These are phyloP conservation scores for Botrytis tulipae DNA, from an alignment of 2,329 filamentous ascomycete genomes.

Conservation along the genomic window DNA sequence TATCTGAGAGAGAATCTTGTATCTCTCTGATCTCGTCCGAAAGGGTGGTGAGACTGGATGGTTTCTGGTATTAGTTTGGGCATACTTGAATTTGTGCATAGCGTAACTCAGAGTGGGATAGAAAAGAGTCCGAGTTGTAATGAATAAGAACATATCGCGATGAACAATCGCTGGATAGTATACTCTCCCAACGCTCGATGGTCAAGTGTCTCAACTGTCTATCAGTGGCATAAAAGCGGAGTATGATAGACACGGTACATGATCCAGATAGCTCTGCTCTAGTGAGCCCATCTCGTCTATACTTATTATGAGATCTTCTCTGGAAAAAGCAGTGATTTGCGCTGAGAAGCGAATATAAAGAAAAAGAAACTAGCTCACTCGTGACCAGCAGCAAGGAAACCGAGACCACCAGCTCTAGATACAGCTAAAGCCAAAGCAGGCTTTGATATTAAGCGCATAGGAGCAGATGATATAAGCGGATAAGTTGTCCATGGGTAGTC, in stretches of 20 bases:
- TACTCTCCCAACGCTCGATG: not conserved
- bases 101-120: not conserved
- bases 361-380: constrained; percentile 27
- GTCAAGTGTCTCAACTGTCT: not conserved
- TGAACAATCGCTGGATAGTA: not conserved
- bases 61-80: not conserved
- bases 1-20: constrained; percentile 18
- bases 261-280: not conserved
- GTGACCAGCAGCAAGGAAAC: constrained; percentile 46
- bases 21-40: constrained; percentile 14
- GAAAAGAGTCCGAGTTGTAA: constrained; percentile 33
- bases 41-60: constrained; percentile 8
- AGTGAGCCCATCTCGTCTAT: not conserved
- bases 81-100: not conserved
- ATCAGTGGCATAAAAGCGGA: not conserved
- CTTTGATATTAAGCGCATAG: constrained; percentile 65
- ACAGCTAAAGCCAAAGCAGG: constrained; percentile 58
- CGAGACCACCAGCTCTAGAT: constrained; percentile 52
- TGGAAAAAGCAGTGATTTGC: not conserved
- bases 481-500: constrained; percentile 22
- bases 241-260: not conserved
- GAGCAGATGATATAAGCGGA: constrained; percentile 56
- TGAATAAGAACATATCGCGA: constrained; percentile 17
- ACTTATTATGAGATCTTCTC: not conserved
- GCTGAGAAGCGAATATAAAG: not conserved